A percentile compares a stretch with the other conserved stretches of the same genome.
Conservation (phyloP, 1,284 basidiomycete species). For the Moesziomyces globuligerus region DNA sequence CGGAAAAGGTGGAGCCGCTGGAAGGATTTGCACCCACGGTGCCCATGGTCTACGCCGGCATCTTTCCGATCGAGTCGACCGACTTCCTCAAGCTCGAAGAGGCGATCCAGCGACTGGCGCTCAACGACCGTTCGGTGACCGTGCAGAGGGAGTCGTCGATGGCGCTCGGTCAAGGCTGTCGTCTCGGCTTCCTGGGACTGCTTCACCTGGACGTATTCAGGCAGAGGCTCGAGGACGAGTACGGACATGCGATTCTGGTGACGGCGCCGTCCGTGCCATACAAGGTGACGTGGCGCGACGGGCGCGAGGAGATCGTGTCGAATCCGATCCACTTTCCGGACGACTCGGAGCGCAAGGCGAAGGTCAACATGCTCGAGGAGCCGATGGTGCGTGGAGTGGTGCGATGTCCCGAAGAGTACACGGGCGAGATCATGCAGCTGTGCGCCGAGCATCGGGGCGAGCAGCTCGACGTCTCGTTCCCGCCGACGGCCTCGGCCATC, state of each 20-base stretch:
- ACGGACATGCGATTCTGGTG: constrained; percentile 69
- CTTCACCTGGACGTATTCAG: constrained; percentile 97
- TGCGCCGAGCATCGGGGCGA: constrained; percentile 65
- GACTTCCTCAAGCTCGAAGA: constrained; percentile 96
- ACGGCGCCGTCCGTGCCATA: constrained; percentile 65
- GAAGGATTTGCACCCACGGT: constrained; percentile 92
- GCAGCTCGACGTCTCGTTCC: constrained; percentile 56
- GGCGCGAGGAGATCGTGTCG: constrained; percentile 49
- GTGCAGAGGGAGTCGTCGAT: constrained; percentile 91
- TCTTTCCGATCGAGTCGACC: constrained; percentile 90
- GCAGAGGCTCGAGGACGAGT: constrained; percentile 96
- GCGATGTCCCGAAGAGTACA: constrained; percentile 63
- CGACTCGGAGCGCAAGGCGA: constrained; percentile 50
- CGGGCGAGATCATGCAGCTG: constrained; percentile 66
- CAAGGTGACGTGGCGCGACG: constrained; percentile 55
- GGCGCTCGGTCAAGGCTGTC: constrained; percentile 92
- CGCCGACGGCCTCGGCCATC: constrained; percentile 35
- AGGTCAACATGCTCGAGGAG: constrained; percentile 52
- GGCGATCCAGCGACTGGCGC: constrained; percentile 84
- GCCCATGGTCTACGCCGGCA: constrained; percentile 96
- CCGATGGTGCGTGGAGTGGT: constrained; percentile 61
- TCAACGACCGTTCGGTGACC: constrained; percentile 89
- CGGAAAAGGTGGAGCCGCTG: constrained; percentile 82
- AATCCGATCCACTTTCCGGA: constrained; percentile 65
- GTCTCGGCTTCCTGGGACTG: constrained; percentile 93